These are phyloP conservation scores for Domatiomyces catenatus DNA, from an alignment of 2,329 filamentous ascomycete species.

Conservation along the genomic window DNA sequence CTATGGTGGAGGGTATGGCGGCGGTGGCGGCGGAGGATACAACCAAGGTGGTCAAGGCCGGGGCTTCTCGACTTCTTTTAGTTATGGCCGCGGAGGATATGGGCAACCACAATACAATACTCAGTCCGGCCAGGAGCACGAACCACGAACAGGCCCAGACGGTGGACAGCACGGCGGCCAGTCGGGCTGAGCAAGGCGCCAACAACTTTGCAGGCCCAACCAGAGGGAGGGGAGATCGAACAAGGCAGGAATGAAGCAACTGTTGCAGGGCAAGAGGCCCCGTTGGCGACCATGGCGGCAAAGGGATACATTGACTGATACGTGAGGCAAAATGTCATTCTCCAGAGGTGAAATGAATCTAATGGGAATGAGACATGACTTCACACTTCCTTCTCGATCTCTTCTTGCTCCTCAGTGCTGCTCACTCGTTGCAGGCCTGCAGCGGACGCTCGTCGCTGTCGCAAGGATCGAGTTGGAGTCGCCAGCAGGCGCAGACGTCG, in stretches of 20 bases:
- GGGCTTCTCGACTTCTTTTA: conserved; percentile 3
- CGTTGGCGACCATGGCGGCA: not conserved
- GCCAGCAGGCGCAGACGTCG: conserved; percentile 49
- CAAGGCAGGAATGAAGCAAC: not conserved
- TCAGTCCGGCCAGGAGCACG: conserved; percentile 1
- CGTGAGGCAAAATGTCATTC: not conserved
- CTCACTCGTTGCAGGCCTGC: conserved; percentile 30
- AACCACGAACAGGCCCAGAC: conserved; percentile 15
- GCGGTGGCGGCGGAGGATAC: conserved; percentile 21
- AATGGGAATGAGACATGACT: conserved; percentile 1
- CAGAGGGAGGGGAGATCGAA: conserved; percentile 2
- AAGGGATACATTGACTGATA: not conserved
- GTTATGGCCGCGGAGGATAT: conserved; percentile 19
- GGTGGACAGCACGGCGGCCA: conserved; percentile 1
- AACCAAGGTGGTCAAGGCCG: conserved; percentile 4
- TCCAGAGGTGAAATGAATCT: not conserved
- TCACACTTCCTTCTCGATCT: conserved; percentile 34
- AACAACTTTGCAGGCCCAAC: conserved; percentile 8
- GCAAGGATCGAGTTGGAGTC: conserved; percentile 4
- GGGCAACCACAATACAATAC: conserved; percentile 10
- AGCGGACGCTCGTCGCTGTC: conserved; percentile 8
- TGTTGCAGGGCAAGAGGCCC: not conserved
- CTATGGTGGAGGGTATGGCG: conserved; percentile 20
- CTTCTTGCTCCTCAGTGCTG: conserved; percentile 45
- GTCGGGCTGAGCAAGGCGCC: conserved; percentile 7